A percentile compares a stretch with the other conserved stretches of the same genome.
Evolutionary conservation across 2,329 filamentous ascomycete species (phyloP).

Genomic region (Coniochaeta prunicola): DNA sequence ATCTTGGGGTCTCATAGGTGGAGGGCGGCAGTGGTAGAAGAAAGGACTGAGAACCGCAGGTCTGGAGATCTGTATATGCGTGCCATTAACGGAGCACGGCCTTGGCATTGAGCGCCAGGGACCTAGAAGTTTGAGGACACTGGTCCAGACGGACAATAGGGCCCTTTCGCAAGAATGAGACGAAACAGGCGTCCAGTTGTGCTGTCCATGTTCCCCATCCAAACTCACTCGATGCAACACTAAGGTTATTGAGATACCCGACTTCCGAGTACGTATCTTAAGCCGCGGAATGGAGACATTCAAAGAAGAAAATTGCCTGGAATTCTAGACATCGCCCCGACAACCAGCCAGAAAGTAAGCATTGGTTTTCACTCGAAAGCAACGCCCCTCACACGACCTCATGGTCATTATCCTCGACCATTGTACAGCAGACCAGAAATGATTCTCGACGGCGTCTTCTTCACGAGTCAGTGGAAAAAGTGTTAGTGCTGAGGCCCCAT

Average conservation of each 20-base stretch:
- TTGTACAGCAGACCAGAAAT: not conserved
- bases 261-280: not conserved
- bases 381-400: not conserved
- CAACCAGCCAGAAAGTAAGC: no score
- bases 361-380: no score
- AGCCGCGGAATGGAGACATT: not conserved
- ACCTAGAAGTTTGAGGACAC: not conserved
- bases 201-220: not conserved
- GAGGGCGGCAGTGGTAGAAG: not conserved
- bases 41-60: not conserved
- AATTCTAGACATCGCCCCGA: not conserved
- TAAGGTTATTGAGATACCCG: not conserved
- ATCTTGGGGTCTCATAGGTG: not conserved
- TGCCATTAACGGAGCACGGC: not conserved
- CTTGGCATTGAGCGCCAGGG: not conserved
- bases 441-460: not conserved
- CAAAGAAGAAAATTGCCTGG: no score
- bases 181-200: not conserved
- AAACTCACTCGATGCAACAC: not conserved
- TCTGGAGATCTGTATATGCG: not conserved
- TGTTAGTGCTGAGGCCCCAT: not conserved
- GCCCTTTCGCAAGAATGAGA: not conserved
- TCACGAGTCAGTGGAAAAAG: not conserved
- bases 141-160: not conserved
- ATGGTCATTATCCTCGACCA: not conserved